Evolutionary conservation across 73 alveolate genomes (phyloP).

Genomic region (Paramecium octaurelia): DNA sequence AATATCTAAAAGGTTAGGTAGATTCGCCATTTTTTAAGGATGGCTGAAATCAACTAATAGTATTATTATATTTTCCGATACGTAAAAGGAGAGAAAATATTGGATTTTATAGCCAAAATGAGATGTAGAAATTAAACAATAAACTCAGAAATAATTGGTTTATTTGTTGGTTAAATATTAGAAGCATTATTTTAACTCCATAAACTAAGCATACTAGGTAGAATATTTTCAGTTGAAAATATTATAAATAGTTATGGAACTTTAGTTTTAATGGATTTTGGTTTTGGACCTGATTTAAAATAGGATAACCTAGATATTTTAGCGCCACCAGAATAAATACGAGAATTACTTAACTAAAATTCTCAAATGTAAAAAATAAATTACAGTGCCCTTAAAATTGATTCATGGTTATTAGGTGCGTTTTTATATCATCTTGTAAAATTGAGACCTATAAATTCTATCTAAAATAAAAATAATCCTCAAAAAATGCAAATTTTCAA

Average conservation of each 20-base stretch:
- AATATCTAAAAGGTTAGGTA: not conserved
- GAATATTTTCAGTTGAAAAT: not conserved
- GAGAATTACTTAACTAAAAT: not conserved
- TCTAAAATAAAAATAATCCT: not conserved
- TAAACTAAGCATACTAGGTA: not conserved
- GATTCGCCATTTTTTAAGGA: not conserved
- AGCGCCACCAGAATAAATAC: not conserved
- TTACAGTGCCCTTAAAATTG: not conserved
- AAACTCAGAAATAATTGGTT: not conserved
- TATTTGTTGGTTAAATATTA: not conserved
- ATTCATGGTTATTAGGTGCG: slow-evolving; percentile 24
- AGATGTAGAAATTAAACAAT: not conserved
- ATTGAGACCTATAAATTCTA: not conserved
- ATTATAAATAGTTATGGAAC: not conserved
- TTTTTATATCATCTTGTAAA: not conserved
- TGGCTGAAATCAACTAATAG: not conserved
- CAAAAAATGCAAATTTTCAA: not conserved
- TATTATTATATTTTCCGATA: not conserved
- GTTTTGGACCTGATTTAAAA: not conserved
- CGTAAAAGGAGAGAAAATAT: not conserved
- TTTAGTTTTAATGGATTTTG: slow-evolving; percentile 23
- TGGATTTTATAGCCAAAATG: not conserved
- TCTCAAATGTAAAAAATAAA: not conserved
- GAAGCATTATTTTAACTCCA: not conserved
- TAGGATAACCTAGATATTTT: not conserved